Evolutionary conservation across 331 rosid species (phyloP).

Genomic region (Malus hybrid): DNA sequence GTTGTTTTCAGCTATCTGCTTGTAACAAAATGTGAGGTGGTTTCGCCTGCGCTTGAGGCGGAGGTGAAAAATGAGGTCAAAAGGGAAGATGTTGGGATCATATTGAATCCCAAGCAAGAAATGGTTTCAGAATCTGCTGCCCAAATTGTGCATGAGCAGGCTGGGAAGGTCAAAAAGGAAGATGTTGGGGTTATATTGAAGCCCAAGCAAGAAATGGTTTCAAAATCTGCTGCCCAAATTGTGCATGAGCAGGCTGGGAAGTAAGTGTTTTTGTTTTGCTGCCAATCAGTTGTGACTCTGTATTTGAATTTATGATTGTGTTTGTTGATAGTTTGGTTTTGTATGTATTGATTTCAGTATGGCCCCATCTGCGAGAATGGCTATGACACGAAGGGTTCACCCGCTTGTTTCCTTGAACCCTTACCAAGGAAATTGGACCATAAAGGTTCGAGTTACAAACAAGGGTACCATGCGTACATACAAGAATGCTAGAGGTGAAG

Average conservation of each 20-base stretch:
- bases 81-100: conserved; percentile 29
- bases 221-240: conserved; percentile 90
- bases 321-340: background rate
- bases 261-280: conserved; percentile 27
- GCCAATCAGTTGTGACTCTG: background rate
- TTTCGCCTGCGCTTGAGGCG: conserved; percentile 60
- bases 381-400: conserved; percentile 89
- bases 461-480: conserved; percentile 80
- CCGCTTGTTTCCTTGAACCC: conserved; percentile 93
- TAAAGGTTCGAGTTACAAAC: conserved; percentile 83
- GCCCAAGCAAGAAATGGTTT: conserved; percentile 59
- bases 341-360: conserved; percentile 26
- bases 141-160: conserved; percentile 78
- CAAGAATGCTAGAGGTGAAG: conserved; percentile 84
- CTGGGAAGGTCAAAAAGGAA: conserved; percentile 36
- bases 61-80: conserved; percentile 37
- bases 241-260: conserved; percentile 67
- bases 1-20: conserved; percentile 47
- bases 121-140: conserved; percentile 71
- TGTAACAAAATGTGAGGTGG: conserved; percentile 58
- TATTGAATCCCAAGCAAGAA: conserved; percentile 66
- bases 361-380: conserved; percentile 79
- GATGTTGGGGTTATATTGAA: conserved; percentile 40
- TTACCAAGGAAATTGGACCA: conserved; percentile 86
- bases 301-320: background rate